Evolutionary conservation across 768 basidiomycete species (phyloP).

Genomic region (Epithele typhae): DNA sequence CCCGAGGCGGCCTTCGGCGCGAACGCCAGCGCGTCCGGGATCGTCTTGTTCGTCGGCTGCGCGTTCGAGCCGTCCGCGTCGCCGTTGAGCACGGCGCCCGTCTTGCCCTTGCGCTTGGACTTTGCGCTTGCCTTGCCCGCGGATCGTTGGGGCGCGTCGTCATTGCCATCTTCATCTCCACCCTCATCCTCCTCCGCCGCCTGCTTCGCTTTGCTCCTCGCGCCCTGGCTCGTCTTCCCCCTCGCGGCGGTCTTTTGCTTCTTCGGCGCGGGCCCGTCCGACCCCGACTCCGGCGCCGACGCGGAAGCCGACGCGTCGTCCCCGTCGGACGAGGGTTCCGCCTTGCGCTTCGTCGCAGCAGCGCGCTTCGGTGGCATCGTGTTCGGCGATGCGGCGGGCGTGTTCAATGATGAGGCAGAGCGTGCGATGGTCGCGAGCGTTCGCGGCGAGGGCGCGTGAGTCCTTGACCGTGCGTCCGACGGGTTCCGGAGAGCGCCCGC

Average conservation of each 20-base stretch:
- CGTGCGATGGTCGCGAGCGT: too few species aligned
- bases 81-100: neutral
- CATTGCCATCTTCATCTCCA: neutral
- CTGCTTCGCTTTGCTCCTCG: too few species aligned
- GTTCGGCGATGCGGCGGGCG: too few species aligned
- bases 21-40: conserved; percentile 61
- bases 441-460: too few species aligned
- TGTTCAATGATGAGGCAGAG: too few species aligned
- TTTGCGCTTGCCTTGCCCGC: neutral
- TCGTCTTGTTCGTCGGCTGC: conserved; percentile 70
- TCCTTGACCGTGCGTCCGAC: too few species aligned
- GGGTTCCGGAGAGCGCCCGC: too few species aligned
- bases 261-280: conserved; percentile 1
- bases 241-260: conserved; percentile 6
- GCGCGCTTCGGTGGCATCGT: conserved; percentile 15
- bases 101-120: neutral
- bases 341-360: conserved; percentile 14
- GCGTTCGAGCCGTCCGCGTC: conserved; percentile 5
- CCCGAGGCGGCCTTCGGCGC: conserved; percentile 40
- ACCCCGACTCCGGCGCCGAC: conserved; percentile 2
- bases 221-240: too few species aligned
- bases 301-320: conserved; percentile 4
- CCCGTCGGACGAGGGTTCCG: neutral
- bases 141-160: neutral
- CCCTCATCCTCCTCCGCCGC: too few species aligned